phyloP scores from a whole-genome alignment of 306 rosid genomes.

The Vigna trinervia region DNA sequence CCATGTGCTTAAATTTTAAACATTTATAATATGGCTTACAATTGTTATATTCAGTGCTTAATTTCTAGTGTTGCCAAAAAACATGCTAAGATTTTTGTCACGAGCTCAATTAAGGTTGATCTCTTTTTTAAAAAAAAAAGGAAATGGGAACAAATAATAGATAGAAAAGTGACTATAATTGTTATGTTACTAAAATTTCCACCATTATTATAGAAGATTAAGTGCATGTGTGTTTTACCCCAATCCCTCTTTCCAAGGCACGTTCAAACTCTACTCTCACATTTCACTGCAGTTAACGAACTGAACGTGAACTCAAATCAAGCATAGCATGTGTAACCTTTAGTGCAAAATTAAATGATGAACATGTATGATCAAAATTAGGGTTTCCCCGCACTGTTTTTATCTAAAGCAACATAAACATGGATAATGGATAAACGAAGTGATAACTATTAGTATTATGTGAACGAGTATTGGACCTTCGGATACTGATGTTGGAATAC shows the following conservation, averaged over 20 bases:
- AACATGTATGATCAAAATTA: neutral
- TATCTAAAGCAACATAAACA: neutral
- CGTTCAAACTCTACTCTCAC: too few relatives aligned
- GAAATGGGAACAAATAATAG: neutral
- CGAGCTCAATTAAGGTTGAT: neutral
- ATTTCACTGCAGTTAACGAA: too few relatives aligned
- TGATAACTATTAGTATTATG: neutral
- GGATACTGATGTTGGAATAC: slow-evolving; percentile 73
- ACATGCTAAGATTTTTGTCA: neutral
- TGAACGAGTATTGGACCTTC: slow-evolving; percentile 63
- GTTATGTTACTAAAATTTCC: neutral
- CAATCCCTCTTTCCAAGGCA: too few relatives aligned
- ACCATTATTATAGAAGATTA: too few relatives aligned
- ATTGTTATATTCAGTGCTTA: neutral
- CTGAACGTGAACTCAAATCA: too few relatives aligned
- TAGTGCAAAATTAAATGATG: neutral
- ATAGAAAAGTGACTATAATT: neutral
- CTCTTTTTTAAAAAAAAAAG: neutral
- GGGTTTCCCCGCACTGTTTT: too few relatives aligned
- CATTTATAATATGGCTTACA: neutral
- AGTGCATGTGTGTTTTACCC: too few relatives aligned
- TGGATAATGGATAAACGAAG: neutral
- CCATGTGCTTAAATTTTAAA: neutral
- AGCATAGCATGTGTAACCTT: too few relatives aligned
- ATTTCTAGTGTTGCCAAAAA: neutral